Percentiles rank a stretch among this genome's conserved stretches.
Conservation (phyloP, 2,329 filamentous ascomycete genomes). For the Cyclaneusma minus region DNA sequence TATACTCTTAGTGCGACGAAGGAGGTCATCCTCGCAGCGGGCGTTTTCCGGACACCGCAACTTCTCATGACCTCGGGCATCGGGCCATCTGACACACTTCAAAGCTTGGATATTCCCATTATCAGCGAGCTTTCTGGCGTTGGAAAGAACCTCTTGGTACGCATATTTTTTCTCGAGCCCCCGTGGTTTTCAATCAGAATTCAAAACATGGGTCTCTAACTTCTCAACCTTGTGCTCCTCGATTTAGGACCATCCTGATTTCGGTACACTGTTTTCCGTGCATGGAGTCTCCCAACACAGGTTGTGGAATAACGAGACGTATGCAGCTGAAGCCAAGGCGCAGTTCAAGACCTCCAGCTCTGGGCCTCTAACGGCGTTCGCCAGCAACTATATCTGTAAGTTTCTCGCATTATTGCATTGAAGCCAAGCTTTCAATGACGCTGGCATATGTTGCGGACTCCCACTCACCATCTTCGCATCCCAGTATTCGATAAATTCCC, state of each 20-base stretch:
- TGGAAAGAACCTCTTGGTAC: no score
- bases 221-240: no score
- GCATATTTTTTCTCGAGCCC: no score
- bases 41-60: constrained; percentile 2
- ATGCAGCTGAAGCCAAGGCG: no score
- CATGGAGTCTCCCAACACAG: constrained; percentile 2
- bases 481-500: constrained; percentile 3
- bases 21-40: constrained; percentile 1
- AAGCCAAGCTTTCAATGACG: constrained; percentile 1
- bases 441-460: background rate
- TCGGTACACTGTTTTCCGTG: constrained; percentile 1
- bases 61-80: constrained; percentile 1
- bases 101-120: constrained; percentile 1
- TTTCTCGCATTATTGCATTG: no score
- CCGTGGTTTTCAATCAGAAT: no score
- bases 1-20: constrained; percentile 3
- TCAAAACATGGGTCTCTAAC: no score
- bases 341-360: no score
- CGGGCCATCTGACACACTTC: background rate
- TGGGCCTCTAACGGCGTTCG: no score
- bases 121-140: no score
- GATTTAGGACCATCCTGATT: constrained; percentile 1
- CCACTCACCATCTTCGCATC: background rate
- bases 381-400: no score
- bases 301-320: no score